Evolutionary conservation across 2,329 filamentous ascomycete species (phyloP).

Genomic region (Colletotrichum liaoningense): DNA sequence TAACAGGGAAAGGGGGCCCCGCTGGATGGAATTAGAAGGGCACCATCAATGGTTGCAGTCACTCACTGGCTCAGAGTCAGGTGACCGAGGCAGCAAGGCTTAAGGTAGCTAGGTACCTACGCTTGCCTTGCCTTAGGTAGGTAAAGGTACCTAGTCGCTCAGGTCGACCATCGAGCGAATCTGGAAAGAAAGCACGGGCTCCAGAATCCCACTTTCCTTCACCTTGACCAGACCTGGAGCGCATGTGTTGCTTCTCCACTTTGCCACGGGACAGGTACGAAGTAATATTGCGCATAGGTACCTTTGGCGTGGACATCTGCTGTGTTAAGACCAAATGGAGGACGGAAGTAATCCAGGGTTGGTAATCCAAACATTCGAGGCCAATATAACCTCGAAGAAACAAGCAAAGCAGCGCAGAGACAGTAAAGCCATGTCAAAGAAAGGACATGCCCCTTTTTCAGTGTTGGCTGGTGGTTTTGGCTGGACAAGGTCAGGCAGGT

Average conservation of each 20-base stretch:
- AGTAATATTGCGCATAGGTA: no score
- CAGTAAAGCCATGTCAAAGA: not conserved
- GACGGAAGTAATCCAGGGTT: not conserved
- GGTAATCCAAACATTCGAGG: not conserved
- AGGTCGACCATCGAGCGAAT: not conserved
- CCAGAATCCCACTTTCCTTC: not conserved
- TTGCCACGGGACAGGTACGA: not conserved
- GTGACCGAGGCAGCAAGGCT: no score
- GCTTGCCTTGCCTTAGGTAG: no score
- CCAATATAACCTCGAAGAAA: not conserved
- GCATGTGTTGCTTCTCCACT: not conserved
- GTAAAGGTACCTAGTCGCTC: no score
- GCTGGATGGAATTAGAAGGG: not conserved
- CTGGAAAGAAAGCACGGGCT: not conserved
- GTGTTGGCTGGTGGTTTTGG: not conserved
- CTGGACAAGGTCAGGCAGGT: not conserved
- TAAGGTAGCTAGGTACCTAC: no score
- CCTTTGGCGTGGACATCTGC: not conserved
- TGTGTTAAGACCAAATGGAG: not conserved
- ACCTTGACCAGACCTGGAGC: not conserved
- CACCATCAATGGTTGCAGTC: not conserved
- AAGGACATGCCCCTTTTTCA: not conserved
- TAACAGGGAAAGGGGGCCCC: constrained; percentile 4
- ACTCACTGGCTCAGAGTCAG: not conserved
- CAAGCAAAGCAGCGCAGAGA: not conserved